Percentiles rank a stretch among this genome's conserved stretches.
phyloP scores from a whole-genome alignment of 176 grass and related monocot species.

The Oryza meridionalis region DNA sequence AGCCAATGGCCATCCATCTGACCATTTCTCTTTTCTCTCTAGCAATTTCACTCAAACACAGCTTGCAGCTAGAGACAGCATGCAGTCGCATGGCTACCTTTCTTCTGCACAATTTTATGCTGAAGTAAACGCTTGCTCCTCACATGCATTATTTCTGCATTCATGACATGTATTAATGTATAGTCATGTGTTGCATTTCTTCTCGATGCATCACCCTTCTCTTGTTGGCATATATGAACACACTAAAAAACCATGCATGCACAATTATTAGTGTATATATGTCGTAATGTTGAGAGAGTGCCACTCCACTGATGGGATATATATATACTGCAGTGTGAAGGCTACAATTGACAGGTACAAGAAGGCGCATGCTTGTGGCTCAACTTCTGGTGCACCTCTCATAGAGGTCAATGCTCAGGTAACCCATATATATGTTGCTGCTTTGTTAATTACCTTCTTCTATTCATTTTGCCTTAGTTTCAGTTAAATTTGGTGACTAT shows the following conservation, averaged over 20 bases:
- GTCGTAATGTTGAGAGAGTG: neutral
- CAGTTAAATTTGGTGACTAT: neutral
- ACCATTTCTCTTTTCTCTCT: neutral
- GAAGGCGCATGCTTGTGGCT: constrained; percentile 65
- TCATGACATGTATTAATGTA: neutral
- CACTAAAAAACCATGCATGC: neutral
- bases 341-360: constrained; percentile 76
- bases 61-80: neutral
- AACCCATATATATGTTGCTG: neutral
- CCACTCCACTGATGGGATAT: neutral
- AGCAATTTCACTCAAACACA: neutral
- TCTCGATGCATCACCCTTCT: neutral
- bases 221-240: neutral
- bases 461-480: neutral
- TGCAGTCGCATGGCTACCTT: neutral
- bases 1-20: neutral
- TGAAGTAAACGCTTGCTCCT: neutral
- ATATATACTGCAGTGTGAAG: constrained; percentile 42
- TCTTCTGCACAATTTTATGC: constrained; percentile 32
- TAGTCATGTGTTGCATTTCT: neutral
- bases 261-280: neutral
- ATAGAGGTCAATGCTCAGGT: constrained; percentile 72
- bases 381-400: constrained; percentile 47
- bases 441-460: neutral
- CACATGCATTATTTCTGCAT: constrained; percentile 22